Percentiles rank a stretch among this genome's conserved stretches.
Evolutionary conservation across 257 asterid species (phyloP).

Genomic region (Primulina eburnea): DNA sequence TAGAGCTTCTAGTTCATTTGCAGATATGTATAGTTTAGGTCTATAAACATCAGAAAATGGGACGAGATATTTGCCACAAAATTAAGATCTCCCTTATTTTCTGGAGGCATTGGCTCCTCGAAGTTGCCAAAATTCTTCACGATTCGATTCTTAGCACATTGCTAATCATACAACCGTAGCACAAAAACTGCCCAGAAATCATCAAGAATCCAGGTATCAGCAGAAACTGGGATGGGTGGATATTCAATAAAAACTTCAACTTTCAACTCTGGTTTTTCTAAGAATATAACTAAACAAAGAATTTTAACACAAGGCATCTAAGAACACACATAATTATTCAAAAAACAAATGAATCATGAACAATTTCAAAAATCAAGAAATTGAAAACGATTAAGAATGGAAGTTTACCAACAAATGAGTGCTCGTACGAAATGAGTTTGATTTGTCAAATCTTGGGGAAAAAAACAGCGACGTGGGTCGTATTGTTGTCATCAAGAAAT

Average conservation of each 20-base stretch:
- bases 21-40: background rate
- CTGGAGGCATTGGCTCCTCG: background rate
- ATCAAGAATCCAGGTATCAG: background rate
- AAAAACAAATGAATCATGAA: background rate
- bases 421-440: constrained; percentile 5
- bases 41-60: background rate
- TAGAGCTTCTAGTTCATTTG: background rate
- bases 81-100: too few relatives aligned
- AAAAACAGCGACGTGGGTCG: background rate
- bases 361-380: background rate
- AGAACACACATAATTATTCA: background rate
- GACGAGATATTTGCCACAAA: background rate
- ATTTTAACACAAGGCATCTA: background rate
- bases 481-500: background rate
- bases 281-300: background rate
- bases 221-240: background rate
- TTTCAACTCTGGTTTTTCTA: background rate
- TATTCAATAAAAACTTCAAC: background rate
- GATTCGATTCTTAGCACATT: background rate
- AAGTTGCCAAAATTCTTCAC: background rate
- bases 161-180: background rate
- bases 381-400: constrained; percentile 3
- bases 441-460: background rate
- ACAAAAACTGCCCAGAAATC: background rate
- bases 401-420: constrained; percentile 22